A percentile compares a stretch with the other conserved stretches of the same genome.
Evolutionary conservation across 2,329 filamentous ascomycete genomes (phyloP).

Genomic region (Talaromyces piceae): DNA sequence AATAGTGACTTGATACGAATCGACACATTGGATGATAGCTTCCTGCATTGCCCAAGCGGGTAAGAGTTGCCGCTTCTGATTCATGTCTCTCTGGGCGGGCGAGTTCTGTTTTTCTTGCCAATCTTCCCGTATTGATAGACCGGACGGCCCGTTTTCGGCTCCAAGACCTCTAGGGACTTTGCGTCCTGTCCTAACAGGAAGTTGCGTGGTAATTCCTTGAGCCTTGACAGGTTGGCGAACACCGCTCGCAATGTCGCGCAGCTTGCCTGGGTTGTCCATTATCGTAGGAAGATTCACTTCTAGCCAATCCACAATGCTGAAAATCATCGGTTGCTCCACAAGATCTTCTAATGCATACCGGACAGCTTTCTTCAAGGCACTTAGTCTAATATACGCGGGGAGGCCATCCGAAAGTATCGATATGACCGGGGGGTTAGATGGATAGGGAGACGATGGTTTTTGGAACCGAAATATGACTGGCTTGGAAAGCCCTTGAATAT

Average conservation of each 20-base stretch:
- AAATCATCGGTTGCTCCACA: constrained; percentile 82
- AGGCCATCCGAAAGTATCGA: constrained; percentile 60
- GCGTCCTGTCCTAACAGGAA: constrained; percentile 22
- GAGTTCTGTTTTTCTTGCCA: constrained; percentile 64
- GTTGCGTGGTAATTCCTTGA: constrained; percentile 14
- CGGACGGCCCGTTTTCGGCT: constrained; percentile 55
- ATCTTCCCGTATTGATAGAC: constrained; percentile 50
- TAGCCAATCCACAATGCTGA: constrained; percentile 83
- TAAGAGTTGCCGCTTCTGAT: constrained; percentile 61
- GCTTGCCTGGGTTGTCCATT: constrained; percentile 72
- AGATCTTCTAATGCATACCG: constrained; percentile 63
- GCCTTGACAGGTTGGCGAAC: constrained; percentile 43
- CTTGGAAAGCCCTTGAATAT: constrained; percentile 39
- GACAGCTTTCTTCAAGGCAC: constrained; percentile 71
- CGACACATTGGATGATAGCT: constrained; percentile 67
- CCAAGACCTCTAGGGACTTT: constrained; percentile 51
- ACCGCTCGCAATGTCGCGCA: constrained; percentile 80
- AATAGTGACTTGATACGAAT: constrained; percentile 78
- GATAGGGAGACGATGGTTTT: constrained; percentile 63
- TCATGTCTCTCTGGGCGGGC: constrained; percentile 65
- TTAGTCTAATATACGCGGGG: constrained; percentile 88
- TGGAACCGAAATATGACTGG: constrained; percentile 58
- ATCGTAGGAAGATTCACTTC: constrained; percentile 77
- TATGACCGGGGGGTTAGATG: constrained; percentile 59
- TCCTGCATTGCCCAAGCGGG: constrained; percentile 84